Conservation (phyloP, 2,329 filamentous ascomycete genomes). For the Aspergillus unguis region DNA sequence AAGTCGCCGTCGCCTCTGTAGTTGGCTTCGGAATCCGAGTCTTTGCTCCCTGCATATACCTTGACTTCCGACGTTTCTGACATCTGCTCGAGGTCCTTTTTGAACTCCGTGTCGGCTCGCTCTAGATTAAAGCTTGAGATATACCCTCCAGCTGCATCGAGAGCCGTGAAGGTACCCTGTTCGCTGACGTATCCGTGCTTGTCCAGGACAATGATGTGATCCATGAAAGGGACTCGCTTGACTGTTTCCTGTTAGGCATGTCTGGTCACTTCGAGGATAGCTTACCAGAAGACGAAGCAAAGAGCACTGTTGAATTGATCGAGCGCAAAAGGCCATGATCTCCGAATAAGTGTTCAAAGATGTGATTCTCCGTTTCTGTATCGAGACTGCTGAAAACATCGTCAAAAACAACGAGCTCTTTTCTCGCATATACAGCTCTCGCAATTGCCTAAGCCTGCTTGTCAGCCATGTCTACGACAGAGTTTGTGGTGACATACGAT, state of each 20-base stretch:
- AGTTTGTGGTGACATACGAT: constrained; percentile 34
- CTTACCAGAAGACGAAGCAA: constrained; percentile 38
- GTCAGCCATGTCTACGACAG: too few relatives aligned
- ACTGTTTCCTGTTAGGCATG: constrained; percentile 18
- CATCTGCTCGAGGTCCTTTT: constrained; percentile 24
- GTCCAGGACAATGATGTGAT: constrained; percentile 43
- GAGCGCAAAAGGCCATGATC: constrained; percentile 45
- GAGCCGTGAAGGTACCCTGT: constrained; percentile 39
- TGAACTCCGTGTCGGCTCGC: constrained; percentile 24
- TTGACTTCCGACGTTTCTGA: constrained; percentile 7
- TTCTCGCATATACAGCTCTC: constrained; percentile 50
- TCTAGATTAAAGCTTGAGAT: constrained; percentile 39
- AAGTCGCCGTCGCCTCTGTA: constrained; percentile 40
- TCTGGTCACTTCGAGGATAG: not conserved
- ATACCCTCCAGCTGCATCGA: constrained; percentile 39
- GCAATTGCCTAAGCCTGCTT: constrained; percentile 42
- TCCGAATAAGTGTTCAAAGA: constrained; percentile 49
- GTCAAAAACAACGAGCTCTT: constrained; percentile 49
- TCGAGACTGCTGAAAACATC: constrained; percentile 54
- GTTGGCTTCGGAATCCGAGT: constrained; percentile 23
- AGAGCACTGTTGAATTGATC: constrained; percentile 38
- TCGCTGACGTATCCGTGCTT: constrained; percentile 39
- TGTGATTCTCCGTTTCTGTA: constrained; percentile 46
- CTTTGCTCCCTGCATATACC: constrained; percentile 7
- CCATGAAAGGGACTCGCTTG: constrained; percentile 42